Base-by-base conservation (phyloP, 83 land plant genomes). In the Picea engelmannii region DNA sequence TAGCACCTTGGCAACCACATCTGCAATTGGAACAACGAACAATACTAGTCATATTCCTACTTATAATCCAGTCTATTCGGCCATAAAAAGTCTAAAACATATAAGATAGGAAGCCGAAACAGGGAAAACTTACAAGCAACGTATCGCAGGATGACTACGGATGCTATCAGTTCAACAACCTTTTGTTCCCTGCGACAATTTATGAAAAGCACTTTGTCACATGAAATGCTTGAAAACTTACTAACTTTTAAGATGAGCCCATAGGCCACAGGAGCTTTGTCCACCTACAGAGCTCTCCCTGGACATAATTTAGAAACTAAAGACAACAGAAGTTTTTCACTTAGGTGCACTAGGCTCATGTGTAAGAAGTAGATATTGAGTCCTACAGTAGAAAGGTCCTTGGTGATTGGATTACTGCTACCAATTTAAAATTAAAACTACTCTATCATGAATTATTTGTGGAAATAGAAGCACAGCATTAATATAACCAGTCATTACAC, bases 101-200 rank as follows among this genome's bases (percentile, higher is more conserved):
- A 20, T 59, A 21, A 38, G 17, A 11, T 47, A 61, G 25, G 12
- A 55, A 21, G 24, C 23, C 8, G 23, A 60, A 82, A 25, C 49
- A 12, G 58, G 21, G 27, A 42, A 47, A 55, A 81, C 92, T 87
- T 79, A 90, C 93, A 61, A 47, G 89, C 84, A 58, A 80, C 35
- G 0, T 68, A 80, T 44, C 69, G 49, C 8, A 87, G 78, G 42
- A 88, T 7, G 20, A 67, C 61, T 20, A 58, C 63, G 62, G 74
- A 17, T 6, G 55, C 80, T 78, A 88, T 55, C 1, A 67, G 42
- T 25, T 79, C 79, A 35, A 85, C 55, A 31, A 86, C 21, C 49
- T 10, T 80, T 75, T 81, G 83, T 83, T 87, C 90, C 88, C 88
- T 89, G 66, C 78, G 85, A 66, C 11, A 82, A 82, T 47, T 40